A percentile compares a stretch with the other conserved stretches of the same genome.
phyloP scores from a whole-genome alignment of 495 filamentous ascomycete species.

The Lophiotrema nucula region DNA sequence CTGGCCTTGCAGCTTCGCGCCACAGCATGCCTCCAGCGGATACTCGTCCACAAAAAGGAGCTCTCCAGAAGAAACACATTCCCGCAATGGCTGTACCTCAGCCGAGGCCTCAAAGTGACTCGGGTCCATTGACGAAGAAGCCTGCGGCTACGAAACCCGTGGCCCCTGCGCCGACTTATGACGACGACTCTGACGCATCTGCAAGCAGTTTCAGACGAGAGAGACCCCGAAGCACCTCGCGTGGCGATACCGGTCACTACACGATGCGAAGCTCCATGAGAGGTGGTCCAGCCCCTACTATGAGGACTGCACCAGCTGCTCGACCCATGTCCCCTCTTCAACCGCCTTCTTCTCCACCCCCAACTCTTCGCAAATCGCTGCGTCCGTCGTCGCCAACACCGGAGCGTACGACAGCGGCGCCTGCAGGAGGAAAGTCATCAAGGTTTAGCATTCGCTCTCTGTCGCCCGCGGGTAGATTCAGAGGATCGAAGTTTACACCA shows the following conservation, averaged over 20 bases:
- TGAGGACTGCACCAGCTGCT: constrained; percentile 19
- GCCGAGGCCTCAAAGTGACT: constrained; percentile 20
- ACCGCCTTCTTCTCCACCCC: constrained; percentile 15
- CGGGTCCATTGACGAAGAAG: constrained; percentile 14
- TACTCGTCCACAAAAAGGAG: constrained; percentile 33
- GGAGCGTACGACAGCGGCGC: constrained; percentile 24
- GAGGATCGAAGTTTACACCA: constrained; percentile 2
- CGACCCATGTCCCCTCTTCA: constrained; percentile 10
- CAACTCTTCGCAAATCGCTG: constrained; percentile 36
- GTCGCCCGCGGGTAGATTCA: constrained; percentile 40
- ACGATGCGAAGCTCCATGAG: constrained; percentile 60
- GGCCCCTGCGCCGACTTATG: constrained; percentile 44
- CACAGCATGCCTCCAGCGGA: constrained; percentile 23
- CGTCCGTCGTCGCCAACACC: constrained; percentile 36
- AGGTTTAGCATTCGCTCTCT: constrained; percentile 48
- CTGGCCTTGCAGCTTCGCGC: constrained; percentile 30
- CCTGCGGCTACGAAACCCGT: constrained; percentile 22
- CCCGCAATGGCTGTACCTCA: constrained; percentile 20
- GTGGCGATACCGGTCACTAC: constrained; percentile 39
- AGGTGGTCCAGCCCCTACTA: constrained; percentile 33
- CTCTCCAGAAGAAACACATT: constrained; percentile 41
- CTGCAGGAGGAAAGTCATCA: constrained; percentile 31
- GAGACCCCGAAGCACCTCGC: constrained; percentile 38
- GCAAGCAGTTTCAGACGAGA: constrained; percentile 60
- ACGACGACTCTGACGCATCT: constrained; percentile 57